These are phyloP conservation scores for Cucurbita maxima DNA, from an alignment of 306 rosid genomes.

Conservation along the genomic window DNA sequence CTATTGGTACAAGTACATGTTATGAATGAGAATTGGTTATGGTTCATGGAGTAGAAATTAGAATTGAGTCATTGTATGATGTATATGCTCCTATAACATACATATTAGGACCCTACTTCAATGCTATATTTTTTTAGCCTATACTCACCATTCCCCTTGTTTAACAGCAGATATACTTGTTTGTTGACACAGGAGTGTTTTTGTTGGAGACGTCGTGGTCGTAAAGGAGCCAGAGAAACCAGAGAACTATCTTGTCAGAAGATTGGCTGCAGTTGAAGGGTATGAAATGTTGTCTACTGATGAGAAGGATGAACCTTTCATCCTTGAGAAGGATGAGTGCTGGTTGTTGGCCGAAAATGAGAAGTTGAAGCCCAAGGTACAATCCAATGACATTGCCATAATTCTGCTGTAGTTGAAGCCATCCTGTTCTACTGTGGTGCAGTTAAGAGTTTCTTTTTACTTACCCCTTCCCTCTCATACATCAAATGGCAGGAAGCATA, in stretches of 20 bases:
- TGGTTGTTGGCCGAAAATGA: conserved; percentile 89
- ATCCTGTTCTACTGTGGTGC: not conserved
- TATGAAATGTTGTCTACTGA: conserved; percentile 72
- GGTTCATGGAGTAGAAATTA: not conserved
- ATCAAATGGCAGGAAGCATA: conserved; percentile 62
- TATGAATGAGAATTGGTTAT: not conserved
- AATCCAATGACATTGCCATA: not conserved
- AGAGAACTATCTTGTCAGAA: conserved; percentile 55
- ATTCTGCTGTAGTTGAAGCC: not conserved
- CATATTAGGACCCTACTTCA: not conserved
- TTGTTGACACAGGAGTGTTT: conserved; percentile 63
- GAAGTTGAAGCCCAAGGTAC: conserved; percentile 70
- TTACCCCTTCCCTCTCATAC: not conserved
- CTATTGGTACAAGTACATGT: not conserved
- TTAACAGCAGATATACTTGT: conserved; percentile 12
- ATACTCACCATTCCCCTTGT: not conserved
- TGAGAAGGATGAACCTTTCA: conserved; percentile 72
- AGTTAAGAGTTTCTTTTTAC: not conserved
- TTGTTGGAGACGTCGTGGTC: conserved; percentile 87
- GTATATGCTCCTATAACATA: not conserved
- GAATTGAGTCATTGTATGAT: not conserved
- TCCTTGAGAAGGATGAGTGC: conserved; percentile 72
- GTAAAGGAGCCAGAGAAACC: conserved; percentile 68
- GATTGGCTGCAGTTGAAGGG: conserved; percentile 83
- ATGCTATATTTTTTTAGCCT: not conserved